Conservation (phyloP, 2,329 filamentous ascomycete species). For the Fusarium albosuccineum region DNA sequence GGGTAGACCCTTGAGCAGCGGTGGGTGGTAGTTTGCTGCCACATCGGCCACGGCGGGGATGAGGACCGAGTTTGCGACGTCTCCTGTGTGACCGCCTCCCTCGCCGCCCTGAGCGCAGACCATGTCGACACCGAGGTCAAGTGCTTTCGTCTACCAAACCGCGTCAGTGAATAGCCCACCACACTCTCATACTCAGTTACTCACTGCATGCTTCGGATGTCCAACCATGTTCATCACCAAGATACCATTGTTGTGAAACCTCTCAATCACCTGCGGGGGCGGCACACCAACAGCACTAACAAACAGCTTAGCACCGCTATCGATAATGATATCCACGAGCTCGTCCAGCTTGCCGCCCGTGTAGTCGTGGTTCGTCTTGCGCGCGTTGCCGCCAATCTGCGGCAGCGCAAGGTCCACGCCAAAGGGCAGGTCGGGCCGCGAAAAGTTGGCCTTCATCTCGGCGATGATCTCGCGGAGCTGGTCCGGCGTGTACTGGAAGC, state of each 20-base stretch:
- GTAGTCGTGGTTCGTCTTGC: conserved; percentile 96
- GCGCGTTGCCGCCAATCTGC: conserved; percentile 84
- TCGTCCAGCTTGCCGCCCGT: conserved; percentile 90
- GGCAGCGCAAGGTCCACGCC: conserved; percentile 93
- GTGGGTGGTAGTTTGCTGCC: conserved; percentile 77
- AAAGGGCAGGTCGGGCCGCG: conserved; percentile 79
- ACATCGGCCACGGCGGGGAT: conserved; percentile 91
- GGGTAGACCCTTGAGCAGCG: conserved; percentile 74
- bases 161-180: conserved; percentile 17
- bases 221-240: conserved; percentile 98
- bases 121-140: conserved; percentile 89
- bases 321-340: conserved; percentile 87
- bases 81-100: conserved; percentile 92
- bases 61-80: conserved; percentile 86
- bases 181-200: not conserved
- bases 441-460: conserved; percentile 84
- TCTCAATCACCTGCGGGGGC: conserved; percentile 77
- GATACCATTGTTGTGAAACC: conserved; percentile 83
- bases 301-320: conserved; percentile 86
- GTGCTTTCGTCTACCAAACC: conserved; percentile 70
- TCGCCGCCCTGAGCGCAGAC: conserved; percentile 94
- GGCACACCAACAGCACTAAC: conserved; percentile 92
- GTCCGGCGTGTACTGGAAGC: conserved; percentile 77
- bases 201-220: conserved; percentile 85
- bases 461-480: conserved; percentile 85